Conservation (phyloP, 2,329 filamentous ascomycete genomes). For the Arthrobotrys iridis region DNA sequence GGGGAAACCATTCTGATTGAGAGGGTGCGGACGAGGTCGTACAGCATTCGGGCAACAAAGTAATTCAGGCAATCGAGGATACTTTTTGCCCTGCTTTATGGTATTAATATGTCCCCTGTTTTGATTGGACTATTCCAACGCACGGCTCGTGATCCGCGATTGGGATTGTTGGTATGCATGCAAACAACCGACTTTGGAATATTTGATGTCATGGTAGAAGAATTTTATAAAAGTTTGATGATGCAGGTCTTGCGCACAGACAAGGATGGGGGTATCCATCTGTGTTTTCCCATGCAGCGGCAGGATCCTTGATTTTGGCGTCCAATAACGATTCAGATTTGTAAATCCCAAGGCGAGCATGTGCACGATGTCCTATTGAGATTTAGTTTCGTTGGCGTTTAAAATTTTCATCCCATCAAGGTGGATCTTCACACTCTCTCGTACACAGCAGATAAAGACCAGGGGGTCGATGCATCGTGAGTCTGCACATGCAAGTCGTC, state of each 20-base stretch:
- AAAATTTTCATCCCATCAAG: background rate
- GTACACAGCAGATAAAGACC: background rate
- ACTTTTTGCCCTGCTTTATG: background rate
- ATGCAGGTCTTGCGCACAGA: constrained; percentile 37
- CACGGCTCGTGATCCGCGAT: constrained; percentile 48
- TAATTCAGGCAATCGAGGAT: constrained; percentile 4
- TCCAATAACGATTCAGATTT: background rate
- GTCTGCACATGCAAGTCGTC: constrained; percentile 11
- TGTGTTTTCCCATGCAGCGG: background rate
- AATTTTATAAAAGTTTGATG: background rate
- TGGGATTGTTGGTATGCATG: constrained; percentile 37
- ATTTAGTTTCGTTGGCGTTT: constrained; percentile 16
- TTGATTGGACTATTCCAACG: constrained; percentile 35
- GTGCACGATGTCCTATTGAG: constrained; percentile 3
- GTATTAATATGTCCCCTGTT: background rate
- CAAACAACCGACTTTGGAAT: constrained; percentile 22
- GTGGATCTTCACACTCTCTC: background rate
- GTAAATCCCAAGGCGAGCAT: background rate
- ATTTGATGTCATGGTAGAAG: background rate
- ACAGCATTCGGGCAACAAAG: background rate
- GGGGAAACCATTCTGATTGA: background rate
- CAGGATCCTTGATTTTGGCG: background rate
- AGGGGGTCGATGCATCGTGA: constrained; percentile 5
- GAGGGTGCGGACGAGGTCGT: background rate
- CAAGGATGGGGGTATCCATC: background rate